These are phyloP conservation scores for Mycena venus DNA, from an alignment of 768 basidiomycete genomes.

Conservation along the genomic window DNA sequence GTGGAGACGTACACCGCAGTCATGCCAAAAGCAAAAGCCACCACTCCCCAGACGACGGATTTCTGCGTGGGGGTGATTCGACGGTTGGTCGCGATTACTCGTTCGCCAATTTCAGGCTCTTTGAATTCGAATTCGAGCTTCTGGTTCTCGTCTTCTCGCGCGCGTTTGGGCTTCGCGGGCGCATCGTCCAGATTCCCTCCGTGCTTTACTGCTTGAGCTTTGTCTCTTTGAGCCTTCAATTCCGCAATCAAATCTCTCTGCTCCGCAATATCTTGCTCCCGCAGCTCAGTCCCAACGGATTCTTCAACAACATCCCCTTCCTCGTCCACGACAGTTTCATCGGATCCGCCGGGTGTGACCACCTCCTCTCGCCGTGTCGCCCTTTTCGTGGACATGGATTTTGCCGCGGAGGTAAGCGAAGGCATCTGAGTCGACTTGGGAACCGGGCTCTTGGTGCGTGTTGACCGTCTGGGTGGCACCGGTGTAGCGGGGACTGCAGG, in stretches of 20 bases:
- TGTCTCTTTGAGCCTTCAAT: constrained; percentile 75
- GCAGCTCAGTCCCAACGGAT: constrained; percentile 72
- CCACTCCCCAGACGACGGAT: constrained; percentile 85
- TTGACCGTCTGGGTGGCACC: constrained; percentile 52
- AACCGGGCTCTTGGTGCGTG: constrained; percentile 58
- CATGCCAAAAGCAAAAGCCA: constrained; percentile 87
- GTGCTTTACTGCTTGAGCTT: constrained; percentile 41
- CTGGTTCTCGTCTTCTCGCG: constrained; percentile 68
- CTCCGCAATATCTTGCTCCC: constrained; percentile 79
- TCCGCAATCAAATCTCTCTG: constrained; percentile 83
- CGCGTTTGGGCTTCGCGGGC: constrained; percentile 57
- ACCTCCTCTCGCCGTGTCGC: constrained; percentile 49
- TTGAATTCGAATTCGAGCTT: constrained; percentile 74
- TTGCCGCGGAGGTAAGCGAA: constrained; percentile 50
- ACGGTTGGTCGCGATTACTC: constrained; percentile 72
- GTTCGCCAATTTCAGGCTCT: constrained; percentile 69
- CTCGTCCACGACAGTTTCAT: constrained; percentile 77
- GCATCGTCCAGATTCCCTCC: constrained; percentile 39
- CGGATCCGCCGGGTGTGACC: constrained; percentile 62
- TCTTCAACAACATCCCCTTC: constrained; percentile 69
- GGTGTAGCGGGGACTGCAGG: constrained; percentile 62
- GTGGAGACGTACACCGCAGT: constrained; percentile 79
- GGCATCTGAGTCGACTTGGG: constrained; percentile 50
- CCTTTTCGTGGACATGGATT: constrained; percentile 52
- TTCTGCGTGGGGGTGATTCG: constrained; percentile 78